Conservation (phyloP, 177 flowering plant species). For the Vitis hybrid region DNA sequence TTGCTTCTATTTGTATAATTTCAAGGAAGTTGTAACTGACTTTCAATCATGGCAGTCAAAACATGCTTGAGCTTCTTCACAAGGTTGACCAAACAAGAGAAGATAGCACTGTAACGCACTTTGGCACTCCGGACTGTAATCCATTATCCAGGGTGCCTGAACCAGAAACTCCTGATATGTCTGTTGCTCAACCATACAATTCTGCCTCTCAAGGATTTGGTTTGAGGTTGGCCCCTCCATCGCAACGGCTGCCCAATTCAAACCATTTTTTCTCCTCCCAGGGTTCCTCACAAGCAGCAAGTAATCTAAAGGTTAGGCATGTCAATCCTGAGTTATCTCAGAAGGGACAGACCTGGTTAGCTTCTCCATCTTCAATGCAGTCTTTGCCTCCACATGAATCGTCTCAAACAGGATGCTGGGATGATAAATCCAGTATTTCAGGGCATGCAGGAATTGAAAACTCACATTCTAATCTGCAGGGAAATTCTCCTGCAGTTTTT, state of each 20-base stretch:
- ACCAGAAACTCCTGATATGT: slow-evolving; percentile 12
- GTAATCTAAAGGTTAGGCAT: slow-evolving; percentile 8
- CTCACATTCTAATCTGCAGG: slow-evolving; percentile 21
- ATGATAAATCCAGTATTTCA: slow-evolving; percentile 4
- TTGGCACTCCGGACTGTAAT: slow-evolving; percentile 13
- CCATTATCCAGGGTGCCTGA: slow-evolving; percentile 6
- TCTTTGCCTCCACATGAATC: slow-evolving; percentile 12
- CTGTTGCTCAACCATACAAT: slow-evolving; percentile 9
- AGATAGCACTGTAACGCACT: slow-evolving; percentile 8
- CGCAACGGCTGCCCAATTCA: slow-evolving; percentile 7
- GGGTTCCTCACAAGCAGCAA: slow-evolving; percentile 8
- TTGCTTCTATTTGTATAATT: background rate
- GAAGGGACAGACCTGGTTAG: slow-evolving; percentile 13
- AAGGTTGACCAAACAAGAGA: slow-evolving; percentile 33
- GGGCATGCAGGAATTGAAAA: slow-evolving; percentile 13
- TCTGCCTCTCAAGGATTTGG: slow-evolving; percentile 23
- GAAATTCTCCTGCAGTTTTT: slow-evolving; percentile 14
- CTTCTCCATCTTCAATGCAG: slow-evolving; percentile 9
- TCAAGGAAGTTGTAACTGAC: background rate
- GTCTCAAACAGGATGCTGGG: slow-evolving; percentile 17
- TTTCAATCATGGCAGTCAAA: slow-evolving; percentile 21
- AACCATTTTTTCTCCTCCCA: slow-evolving; percentile 8
- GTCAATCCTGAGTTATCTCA: slow-evolving; percentile 14
- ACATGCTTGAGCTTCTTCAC: slow-evolving; percentile 36
- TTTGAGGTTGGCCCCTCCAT: slow-evolving; percentile 24